Evolutionary conservation across 1,284 basidiomycete species (phyloP), one percentile per base, ranked within the genome.

Genomic region (Coniferiporia sulphurascens): DNA sequence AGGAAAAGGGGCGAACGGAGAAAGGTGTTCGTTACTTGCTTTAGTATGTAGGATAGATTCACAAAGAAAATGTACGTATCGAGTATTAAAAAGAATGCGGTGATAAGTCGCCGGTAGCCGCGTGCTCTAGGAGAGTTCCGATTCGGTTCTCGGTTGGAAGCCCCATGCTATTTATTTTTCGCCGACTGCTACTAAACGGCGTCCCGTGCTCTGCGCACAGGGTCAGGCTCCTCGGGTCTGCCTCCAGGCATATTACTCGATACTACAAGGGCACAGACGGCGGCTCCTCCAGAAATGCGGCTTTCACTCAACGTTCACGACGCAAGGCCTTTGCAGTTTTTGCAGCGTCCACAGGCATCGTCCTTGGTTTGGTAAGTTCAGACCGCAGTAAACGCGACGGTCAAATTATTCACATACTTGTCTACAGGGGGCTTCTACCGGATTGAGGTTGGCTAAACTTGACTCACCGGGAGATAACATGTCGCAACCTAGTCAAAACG

Each of bases 11-110:
- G 53, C 63, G 67, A 58, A 68, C 64, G 27, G 64, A 65, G 58
- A 77, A 76, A 68, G 80, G 78, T 58, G 84, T 78, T 70, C 73
- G 80, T 56, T 85, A 82, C 65, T 65, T 81, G 34, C 67, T 80
- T 35, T 78, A 69, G 46, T 27, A 27, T n/a, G 22, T 55, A 44
- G 10, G 8, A 10, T 27, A 5, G 27, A 27, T 27, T 27, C 27
- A 27, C 27, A 27, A 27, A 27, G 27, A 27, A 27, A 27, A 27
- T 27, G 27, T 27, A 27, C 27, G 27, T 27, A 27, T 5, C n/a
- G n/a, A n/a, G 27, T 27, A 27, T 5, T 5, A 27, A 27, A 3
- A 27, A 27, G 27, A 27, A 27, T 27, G 27, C 5, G 27, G 27
- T 27, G 5, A 27, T 27, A 27, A 27, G 27, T 27, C 5, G 27